phyloP scores from a whole-genome alignment of 345 rosid species.

The Odontarrhena argentea region DNA sequence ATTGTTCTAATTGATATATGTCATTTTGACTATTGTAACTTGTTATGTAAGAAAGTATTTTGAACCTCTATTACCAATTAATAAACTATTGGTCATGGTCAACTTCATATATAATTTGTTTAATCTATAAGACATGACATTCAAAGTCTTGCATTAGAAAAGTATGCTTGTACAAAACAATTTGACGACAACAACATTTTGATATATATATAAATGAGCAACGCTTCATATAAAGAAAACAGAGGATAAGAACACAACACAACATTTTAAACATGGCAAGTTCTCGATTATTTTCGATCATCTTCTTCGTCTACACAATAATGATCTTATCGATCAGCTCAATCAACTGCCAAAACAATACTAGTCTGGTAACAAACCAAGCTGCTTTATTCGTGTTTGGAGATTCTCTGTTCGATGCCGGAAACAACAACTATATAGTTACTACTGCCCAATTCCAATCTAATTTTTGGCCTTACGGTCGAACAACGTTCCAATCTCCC shows the following conservation, averaged over 20 bases:
- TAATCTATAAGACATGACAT: neutral
- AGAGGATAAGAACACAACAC: neutral
- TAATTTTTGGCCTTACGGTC: slow-evolving; percentile 48
- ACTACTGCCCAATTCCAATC: slow-evolving; percentile 29
- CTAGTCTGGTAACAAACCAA: slow-evolving; percentile 29
- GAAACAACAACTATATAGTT: slow-evolving; percentile 49
- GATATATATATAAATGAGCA: too few relatives aligned
- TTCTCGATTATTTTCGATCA: neutral
- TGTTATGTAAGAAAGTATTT: too few relatives aligned
- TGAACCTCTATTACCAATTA: too few relatives aligned
- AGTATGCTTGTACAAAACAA: slow-evolving; percentile 1
- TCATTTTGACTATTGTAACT: too few relatives aligned
- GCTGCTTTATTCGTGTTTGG: slow-evolving; percentile 49
- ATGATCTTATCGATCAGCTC: neutral
- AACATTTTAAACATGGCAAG: neutral
- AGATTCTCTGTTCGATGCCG: slow-evolving; percentile 52
- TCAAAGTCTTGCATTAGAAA: slow-evolving; percentile 20
- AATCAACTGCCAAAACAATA: slow-evolving; percentile 18
- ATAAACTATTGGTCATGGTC: neutral
- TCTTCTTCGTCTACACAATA: neutral
- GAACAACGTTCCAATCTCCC: slow-evolving; percentile 44
- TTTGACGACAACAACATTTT: neutral
- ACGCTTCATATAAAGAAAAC: neutral
- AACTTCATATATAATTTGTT: neutral
- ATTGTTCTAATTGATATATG: too few relatives aligned